Evolutionary conservation across 768 basidiomycete genomes (phyloP).

Genomic region (Pulveroboletus sp.): DNA sequence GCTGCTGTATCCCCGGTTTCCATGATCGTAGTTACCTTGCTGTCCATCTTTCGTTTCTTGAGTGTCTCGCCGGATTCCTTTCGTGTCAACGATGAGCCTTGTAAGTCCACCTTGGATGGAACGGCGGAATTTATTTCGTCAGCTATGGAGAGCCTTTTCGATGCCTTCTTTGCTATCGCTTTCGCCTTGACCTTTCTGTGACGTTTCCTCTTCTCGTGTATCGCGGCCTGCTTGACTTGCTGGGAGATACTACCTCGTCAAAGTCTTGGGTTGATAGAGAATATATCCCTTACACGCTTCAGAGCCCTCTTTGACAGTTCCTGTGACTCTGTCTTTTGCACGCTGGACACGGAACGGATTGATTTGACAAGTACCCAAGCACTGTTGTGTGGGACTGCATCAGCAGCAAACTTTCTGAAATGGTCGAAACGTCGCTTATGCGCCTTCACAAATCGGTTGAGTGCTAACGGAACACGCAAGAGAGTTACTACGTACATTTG

Average conservation of each 20-base stretch:
- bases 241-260: conserved; percentile 23
- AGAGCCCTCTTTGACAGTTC: conserved; percentile 54
- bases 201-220: conserved; percentile 47
- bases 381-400: conserved; percentile 40
- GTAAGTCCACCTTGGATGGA: not conserved
- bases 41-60: conserved; percentile 19
- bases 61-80: not conserved
- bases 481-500: conserved; percentile 51
- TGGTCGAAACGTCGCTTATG: conserved; percentile 59
- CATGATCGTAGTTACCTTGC: not conserved
- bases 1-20: not conserved
- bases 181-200: conserved; percentile 44
- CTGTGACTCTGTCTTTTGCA: conserved; percentile 10
- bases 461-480: not conserved
- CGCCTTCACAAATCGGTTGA: conserved; percentile 38
- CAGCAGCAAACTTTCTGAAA: conserved; percentile 41
- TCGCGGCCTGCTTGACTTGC: conserved; percentile 44
- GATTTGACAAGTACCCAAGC: conserved; percentile 42
- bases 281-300: conserved; percentile 49
- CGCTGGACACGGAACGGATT: conserved; percentile 4
- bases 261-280: not conserved
- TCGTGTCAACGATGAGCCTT: not conserved
- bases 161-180: conserved; percentile 35
- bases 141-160: not conserved
- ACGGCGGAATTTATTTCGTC: not conserved